Conservation (phyloP, 352 stramenopile genomes). For the Phytopythium helicoides region DNA sequence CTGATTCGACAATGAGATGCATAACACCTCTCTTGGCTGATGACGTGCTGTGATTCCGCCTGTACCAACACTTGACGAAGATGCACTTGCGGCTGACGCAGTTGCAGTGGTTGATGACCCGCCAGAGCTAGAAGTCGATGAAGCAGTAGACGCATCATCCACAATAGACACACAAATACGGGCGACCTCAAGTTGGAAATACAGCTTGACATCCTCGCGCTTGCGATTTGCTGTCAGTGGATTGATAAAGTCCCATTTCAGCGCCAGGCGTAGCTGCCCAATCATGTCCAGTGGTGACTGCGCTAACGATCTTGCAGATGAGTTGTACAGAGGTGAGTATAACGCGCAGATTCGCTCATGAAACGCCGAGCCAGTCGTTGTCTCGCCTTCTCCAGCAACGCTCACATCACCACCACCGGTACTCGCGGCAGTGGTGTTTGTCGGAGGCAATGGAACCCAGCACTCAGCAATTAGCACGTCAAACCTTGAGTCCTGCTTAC, state of each 20-base stretch:
- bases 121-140: constrained; percentile 9
- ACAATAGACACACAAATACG: constrained; percentile 75
- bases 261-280: constrained; percentile 63
- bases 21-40: constrained; percentile 64
- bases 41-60: constrained; percentile 14
- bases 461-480: constrained; percentile 75
- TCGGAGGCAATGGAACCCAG: constrained; percentile 68
- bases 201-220: constrained; percentile 50
- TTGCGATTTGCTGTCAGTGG: constrained; percentile 33
- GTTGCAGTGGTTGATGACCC: background rate
- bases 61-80: constrained; percentile 4
- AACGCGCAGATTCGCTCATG: constrained; percentile 68
- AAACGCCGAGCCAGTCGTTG: constrained; percentile 29
- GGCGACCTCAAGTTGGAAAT: constrained; percentile 74
- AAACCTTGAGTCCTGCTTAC: constrained; percentile 80
- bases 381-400: background rate
- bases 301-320: constrained; percentile 1
- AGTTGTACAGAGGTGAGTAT: constrained; percentile 43
- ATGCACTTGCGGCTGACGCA: background rate
- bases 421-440: constrained; percentile 19
- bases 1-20: constrained; percentile 68
- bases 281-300: constrained; percentile 45
- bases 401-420: background rate
- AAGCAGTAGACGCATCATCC: constrained; percentile 50
- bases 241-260: constrained; percentile 82